These are phyloP conservation scores for Brachypodium distachyon DNA, from an alignment of 202 grass and related monocot genomes.

Conservation along the genomic window DNA sequence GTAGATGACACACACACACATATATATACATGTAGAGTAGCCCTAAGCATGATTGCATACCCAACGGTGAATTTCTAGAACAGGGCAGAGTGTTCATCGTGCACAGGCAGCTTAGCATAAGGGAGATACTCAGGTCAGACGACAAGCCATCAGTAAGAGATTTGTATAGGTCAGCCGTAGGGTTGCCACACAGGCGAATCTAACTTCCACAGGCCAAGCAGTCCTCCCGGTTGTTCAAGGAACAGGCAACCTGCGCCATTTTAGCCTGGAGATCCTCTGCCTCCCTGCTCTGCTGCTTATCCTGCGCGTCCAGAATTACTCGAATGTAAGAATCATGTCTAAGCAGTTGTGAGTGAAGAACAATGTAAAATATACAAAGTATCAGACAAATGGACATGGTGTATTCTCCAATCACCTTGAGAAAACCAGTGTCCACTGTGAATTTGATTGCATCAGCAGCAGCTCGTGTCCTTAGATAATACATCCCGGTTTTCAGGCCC, in stretches of 20 bases:
- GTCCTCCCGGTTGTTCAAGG: conserved; percentile 47
- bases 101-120: not conserved
- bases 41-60: not conserved
- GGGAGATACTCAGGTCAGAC: not conserved
- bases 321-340: not conserved
- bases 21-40: not conserved
- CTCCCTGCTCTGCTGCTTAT: conserved; percentile 28
- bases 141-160: not conserved
- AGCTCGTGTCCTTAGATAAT: conserved; percentile 64
- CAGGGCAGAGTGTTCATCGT: not conserved
- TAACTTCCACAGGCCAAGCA: conserved; percentile 56
- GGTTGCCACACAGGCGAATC: not conserved
- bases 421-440: conserved; percentile 54
- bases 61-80: not conserved
- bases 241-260: conserved; percentile 69
- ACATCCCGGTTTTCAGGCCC: conserved; percentile 84
- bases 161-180: not conserved
- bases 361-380: not conserved
- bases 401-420: conserved; percentile 20
- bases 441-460: conserved; percentile 79
- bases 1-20: not conserved
- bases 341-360: not conserved
- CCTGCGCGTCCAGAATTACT: not conserved
- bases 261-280: conserved; percentile 48
- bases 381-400: not conserved